Percentiles rank a stretch among this genome's conserved stretches.
Conservation (phyloP, 345 rosid genomes). For the Boechera stricta region DNA sequence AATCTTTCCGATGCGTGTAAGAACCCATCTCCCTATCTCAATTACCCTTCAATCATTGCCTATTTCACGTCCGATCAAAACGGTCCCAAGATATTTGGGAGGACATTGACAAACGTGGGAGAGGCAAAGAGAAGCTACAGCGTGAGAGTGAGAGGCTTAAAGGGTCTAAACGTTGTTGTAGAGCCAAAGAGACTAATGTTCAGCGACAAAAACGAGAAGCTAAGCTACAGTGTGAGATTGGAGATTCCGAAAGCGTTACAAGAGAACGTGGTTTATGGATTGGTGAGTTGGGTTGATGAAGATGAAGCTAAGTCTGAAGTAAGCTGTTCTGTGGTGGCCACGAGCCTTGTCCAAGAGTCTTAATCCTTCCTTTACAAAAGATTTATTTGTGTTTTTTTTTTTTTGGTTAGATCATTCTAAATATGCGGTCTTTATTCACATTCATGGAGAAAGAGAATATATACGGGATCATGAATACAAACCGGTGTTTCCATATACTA, state of each 20-base stretch:
- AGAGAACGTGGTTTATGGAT: conserved; percentile 53
- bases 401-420: background rate
- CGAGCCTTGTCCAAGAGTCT: conserved; percentile 44
- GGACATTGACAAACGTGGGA: conserved; percentile 63
- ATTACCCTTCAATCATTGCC: conserved; percentile 65
- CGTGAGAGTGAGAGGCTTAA: conserved; percentile 53
- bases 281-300: conserved; percentile 63
- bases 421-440: conserved; percentile 3
- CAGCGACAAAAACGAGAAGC: conserved; percentile 52
- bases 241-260: conserved; percentile 54
- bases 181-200: conserved; percentile 60
- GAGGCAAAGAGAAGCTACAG: conserved; percentile 48
- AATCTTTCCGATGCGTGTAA: conserved; percentile 38
- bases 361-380: background rate
- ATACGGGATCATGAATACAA: background rate
- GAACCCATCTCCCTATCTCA: conserved; percentile 53
- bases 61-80: conserved; percentile 43
- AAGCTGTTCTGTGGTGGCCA: conserved; percentile 43
- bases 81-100: conserved; percentile 43
- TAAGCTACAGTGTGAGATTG: conserved; percentile 56
- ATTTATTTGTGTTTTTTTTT: too few species aligned
- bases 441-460: background rate
- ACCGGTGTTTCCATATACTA: background rate
- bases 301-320: conserved; percentile 23
- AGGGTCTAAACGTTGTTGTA: conserved; percentile 57